Conservation (phyloP, 2,329 filamentous ascomycete species). For the Pseudofabraea citricarpa region DNA sequence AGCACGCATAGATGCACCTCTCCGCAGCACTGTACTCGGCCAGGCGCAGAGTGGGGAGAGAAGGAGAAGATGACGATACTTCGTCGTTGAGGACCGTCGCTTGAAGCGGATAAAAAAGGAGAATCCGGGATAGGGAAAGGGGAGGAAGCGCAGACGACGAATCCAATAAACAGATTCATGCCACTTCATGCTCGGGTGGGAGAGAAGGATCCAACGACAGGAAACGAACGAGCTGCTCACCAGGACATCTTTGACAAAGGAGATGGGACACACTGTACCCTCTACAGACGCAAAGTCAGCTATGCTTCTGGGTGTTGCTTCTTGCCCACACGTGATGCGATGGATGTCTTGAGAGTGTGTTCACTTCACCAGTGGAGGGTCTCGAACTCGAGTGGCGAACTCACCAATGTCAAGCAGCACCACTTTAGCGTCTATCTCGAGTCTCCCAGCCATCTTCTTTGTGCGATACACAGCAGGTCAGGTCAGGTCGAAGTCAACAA, state of each 20-base stretch:
- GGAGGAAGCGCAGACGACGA: background rate
- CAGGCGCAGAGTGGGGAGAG: background rate
- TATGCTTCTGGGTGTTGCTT: no score
- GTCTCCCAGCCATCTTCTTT: background rate
- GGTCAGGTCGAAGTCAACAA: no score
- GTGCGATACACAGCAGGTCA: no score
- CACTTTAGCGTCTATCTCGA: constrained; percentile 11
- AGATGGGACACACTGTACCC: constrained; percentile 78
- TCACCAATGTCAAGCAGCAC: constrained; percentile 29
- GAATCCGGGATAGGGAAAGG: background rate
- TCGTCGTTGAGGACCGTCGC: no score
- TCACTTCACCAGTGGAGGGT: background rate
- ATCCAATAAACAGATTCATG: background rate
- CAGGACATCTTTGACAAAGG: constrained; percentile 77
- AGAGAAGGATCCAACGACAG: constrained; percentile 3
- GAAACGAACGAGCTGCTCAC: constrained; percentile 46
- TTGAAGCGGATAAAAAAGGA: background rate
- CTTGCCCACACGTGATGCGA: constrained; percentile 9
- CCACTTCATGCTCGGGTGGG: background rate
- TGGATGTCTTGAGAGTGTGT: background rate
- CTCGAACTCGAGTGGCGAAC: constrained; percentile 8
- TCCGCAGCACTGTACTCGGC: background rate
- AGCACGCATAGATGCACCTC: no score
- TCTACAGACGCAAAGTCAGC: constrained; percentile 49
- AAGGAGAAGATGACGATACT: background rate